A percentile compares a stretch with the other conserved stretches of the same genome.
phyloP scores from a whole-genome alignment of 2,329 filamentous ascomycete genomes.

The Aureobasidium lini region DNA sequence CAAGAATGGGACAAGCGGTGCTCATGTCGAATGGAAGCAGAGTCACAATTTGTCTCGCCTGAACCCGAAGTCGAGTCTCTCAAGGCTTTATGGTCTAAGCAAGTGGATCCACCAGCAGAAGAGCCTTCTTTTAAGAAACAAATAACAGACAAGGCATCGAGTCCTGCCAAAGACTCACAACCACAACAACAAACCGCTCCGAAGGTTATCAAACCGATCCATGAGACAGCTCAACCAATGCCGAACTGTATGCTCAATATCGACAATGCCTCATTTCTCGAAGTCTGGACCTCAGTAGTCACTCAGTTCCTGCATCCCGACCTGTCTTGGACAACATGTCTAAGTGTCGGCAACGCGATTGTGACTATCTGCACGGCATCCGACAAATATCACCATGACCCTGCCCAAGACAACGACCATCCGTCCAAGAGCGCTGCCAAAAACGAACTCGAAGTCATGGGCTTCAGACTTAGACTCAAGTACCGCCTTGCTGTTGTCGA shows the following conservation, averaged over 20 bases:
- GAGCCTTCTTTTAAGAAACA: not conserved
- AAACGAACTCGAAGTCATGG: slow-evolving; percentile 24
- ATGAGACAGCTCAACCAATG: not conserved
- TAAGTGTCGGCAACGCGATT: slow-evolving; percentile 27
- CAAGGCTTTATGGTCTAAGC: too few species aligned
- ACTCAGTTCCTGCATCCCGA: slow-evolving; percentile 23
- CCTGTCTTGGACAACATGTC: slow-evolving; percentile 25
- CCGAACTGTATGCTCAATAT: slow-evolving; percentile 16
- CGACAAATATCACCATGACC: slow-evolving; percentile 19
- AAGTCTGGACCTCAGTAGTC: slow-evolving; percentile 25
- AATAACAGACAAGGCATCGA: not conserved
- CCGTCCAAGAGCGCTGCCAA: slow-evolving; percentile 1
- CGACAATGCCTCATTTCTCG: slow-evolving; percentile 27
- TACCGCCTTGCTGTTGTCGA: slow-evolving; percentile 20
- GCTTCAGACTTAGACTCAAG: slow-evolving; percentile 26
- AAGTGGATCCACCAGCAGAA: not conserved
- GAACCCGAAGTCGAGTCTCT: too few species aligned
- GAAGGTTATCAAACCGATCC: not conserved
- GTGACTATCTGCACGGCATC: not conserved
- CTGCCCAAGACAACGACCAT: slow-evolving; percentile 17
- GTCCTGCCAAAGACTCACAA: too few species aligned
- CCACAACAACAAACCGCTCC: too few species aligned
- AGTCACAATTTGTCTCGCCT: too few species aligned
- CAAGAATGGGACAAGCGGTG: too few species aligned
- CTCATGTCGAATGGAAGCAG: too few species aligned